A percentile compares a stretch with the other conserved stretches of the same genome.
Evolutionary conservation across 2,329 filamentous ascomycete genomes (phyloP).

Genomic region (Venturia carpophila): DNA sequence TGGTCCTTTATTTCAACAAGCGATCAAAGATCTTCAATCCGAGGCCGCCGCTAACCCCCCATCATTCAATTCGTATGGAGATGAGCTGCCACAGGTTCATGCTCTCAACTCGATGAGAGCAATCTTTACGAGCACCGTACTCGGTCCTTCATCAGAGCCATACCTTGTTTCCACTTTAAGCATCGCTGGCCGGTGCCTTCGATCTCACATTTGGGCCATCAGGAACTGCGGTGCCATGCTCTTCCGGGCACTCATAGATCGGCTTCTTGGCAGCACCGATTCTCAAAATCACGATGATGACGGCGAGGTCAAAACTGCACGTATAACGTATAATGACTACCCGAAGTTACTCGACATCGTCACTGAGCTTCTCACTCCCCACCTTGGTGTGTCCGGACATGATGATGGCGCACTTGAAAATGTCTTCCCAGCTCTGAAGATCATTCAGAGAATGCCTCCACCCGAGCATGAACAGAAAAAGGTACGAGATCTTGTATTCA

Average conservation of each 20-base stretch:
- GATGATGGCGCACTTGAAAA: slow-evolving; percentile 32
- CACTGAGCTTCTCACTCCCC: slow-evolving; percentile 41
- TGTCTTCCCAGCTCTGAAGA: slow-evolving; percentile 76
- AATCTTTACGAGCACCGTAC: slow-evolving; percentile 74
- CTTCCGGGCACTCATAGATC: slow-evolving; percentile 75
- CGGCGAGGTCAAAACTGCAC: slow-evolving; percentile 36
- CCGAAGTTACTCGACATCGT: slow-evolving; percentile 57
- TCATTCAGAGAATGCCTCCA: slow-evolving; percentile 63
- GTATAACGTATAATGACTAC: slow-evolving; percentile 63
- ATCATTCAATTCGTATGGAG: slow-evolving; percentile 30
- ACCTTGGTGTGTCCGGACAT: not conserved
- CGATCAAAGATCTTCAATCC: slow-evolving; percentile 54
- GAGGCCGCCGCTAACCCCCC: slow-evolving; percentile 51
- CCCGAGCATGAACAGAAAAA: slow-evolving; percentile 49
- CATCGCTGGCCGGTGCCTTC: slow-evolving; percentile 49
- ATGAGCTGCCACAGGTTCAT: slow-evolving; percentile 53
- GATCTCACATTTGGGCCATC: slow-evolving; percentile 61
- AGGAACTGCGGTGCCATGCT: slow-evolving; percentile 89
- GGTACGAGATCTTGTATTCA: slow-evolving; percentile 51
- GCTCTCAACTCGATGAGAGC: slow-evolving; percentile 91
- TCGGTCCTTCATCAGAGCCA: slow-evolving; percentile 64
- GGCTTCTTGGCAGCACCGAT: slow-evolving; percentile 66
- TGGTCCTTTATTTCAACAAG: slow-evolving; percentile 51
- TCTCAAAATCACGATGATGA: slow-evolving; percentile 49
- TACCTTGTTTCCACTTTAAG: slow-evolving; percentile 67